Conservation (phyloP, 257 asterid genomes). For the Primulina huaijiensis region DNA sequence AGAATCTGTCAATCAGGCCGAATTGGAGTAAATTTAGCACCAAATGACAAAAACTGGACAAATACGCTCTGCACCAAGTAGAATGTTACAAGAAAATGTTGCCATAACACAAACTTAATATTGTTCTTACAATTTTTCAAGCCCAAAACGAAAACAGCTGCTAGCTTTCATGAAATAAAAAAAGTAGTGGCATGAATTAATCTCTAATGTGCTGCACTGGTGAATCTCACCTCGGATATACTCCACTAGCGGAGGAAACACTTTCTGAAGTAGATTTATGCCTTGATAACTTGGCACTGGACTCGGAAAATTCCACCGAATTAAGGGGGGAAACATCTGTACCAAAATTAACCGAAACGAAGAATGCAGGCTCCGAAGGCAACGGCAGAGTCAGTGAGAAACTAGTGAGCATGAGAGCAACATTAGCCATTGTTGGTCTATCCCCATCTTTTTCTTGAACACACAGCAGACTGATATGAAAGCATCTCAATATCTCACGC, state of each 20-base stretch:
- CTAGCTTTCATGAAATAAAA: too few species aligned
- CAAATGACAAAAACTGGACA: too few species aligned
- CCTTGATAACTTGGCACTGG: background rate
- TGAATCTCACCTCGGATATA: background rate
- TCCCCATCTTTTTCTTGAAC: background rate
- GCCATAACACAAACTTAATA: too few species aligned
- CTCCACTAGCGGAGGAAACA: background rate
- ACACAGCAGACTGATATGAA: background rate
- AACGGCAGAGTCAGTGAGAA: background rate
- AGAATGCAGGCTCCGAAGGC: background rate
- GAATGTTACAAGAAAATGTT: too few species aligned
- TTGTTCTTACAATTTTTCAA: too few species aligned
- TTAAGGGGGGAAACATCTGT: background rate
- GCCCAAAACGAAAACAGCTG: too few species aligned
- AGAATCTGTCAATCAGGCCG: too few species aligned
- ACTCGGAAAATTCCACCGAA: background rate
- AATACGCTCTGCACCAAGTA: too few species aligned
- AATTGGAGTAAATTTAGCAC: too few species aligned
- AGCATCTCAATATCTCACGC: background rate
- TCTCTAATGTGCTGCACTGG: too few species aligned
- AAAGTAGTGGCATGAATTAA: too few species aligned
- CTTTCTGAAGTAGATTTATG: background rate
- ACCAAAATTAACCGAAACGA: background rate
- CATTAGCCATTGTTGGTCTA: background rate
- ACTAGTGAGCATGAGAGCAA: background rate